Base-by-base conservation (phyloP, 2,329 filamentous ascomycete genomes). In the Epichloe sibirici region DNA sequence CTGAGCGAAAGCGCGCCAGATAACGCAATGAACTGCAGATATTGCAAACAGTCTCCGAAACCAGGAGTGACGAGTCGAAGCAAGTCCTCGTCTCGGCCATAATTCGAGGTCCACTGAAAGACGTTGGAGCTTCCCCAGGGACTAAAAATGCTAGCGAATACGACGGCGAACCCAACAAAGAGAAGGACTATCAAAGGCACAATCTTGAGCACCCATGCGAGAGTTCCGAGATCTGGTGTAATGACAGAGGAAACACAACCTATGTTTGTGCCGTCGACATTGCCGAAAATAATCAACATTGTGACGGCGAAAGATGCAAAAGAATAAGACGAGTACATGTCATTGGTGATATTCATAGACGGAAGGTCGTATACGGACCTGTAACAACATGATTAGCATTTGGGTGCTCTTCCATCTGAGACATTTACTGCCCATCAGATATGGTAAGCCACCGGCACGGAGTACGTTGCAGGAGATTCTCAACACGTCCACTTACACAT, bases 61-160 rank as follows among this genome's bases (percentile, higher is more conserved):
- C 93, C 93, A 5, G 93, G 93, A 0, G 93, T 98, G 37, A 98
- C 89, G 47, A 98, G 75, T 52, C 93, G 83, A 51, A 98, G 75
- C 58, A 96, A 74, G 69, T 98, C 93, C 56, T 88, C 87, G 61
- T 98, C 93, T 59, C 91, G 83, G 38, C 93, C 93, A 65, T 95
- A 97, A 65, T 98, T 98, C 63, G 89, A 94, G n/a, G 89, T 90
- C 90, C 91, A 98, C 59, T 88, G 84, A 66, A 97, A 97, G 21
- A 91, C 77, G 65, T 98, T 87, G 7, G 82, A 82, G 1, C 89
- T 88, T 21, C 93, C 93, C 91, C 93, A 98, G 0, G 93, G 93
- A 63, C 90, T 96, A 65, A 83, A 91, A 39, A 94, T 88, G 48
- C 83, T 87, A 3, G 93, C 90, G 58, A 89, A 82, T 38, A 90